phyloP scores from a whole-genome alignment of 352 stramenopile species.

The Phytophthora aleatoria region DNA sequence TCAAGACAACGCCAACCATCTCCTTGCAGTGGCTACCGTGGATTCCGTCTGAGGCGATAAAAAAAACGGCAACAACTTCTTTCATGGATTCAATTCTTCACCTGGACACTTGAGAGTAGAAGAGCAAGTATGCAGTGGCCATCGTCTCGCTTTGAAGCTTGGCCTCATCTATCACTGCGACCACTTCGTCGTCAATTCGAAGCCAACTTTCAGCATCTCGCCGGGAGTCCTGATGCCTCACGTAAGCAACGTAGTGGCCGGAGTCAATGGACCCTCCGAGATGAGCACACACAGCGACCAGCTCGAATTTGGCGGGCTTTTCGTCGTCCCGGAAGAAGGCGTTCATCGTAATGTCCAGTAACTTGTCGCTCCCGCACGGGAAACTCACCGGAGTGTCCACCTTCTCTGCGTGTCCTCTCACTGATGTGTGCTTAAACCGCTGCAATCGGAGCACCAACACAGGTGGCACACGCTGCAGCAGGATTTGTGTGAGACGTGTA shows the following conservation, averaged over 20 bases:
- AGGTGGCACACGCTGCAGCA: constrained; percentile 62
- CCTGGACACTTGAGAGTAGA: constrained; percentile 52
- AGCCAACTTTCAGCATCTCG: constrained; percentile 44
- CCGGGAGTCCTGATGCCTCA: constrained; percentile 19
- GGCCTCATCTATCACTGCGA: constrained; percentile 51
- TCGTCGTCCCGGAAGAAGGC: constrained; percentile 63
- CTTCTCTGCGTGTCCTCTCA: constrained; percentile 48
- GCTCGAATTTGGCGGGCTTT: constrained; percentile 49
- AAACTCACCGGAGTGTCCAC: constrained; percentile 63
- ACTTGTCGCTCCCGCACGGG: constrained; percentile 41
- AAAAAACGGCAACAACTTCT: background rate
- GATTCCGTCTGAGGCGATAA: too few species aligned
- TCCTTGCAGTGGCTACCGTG: too few species aligned
- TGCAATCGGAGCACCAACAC: constrained; percentile 72
- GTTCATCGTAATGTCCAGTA: constrained; percentile 68
- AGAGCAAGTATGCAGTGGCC: constrained; percentile 73
- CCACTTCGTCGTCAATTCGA: constrained; percentile 72
- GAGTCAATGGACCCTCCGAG: constrained; percentile 61
- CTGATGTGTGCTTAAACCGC: constrained; percentile 62
- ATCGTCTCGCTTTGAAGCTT: constrained; percentile 57
- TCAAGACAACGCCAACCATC: too few species aligned
- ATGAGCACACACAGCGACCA: constrained; percentile 78
- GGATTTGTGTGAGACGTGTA: constrained; percentile 68
- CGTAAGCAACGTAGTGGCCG: constrained; percentile 82
- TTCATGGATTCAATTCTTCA: constrained; percentile 10